These are phyloP conservation scores for Alternaria triticina DNA, from an alignment of 2,329 filamentous ascomycete genomes.

Conservation along the genomic window DNA sequence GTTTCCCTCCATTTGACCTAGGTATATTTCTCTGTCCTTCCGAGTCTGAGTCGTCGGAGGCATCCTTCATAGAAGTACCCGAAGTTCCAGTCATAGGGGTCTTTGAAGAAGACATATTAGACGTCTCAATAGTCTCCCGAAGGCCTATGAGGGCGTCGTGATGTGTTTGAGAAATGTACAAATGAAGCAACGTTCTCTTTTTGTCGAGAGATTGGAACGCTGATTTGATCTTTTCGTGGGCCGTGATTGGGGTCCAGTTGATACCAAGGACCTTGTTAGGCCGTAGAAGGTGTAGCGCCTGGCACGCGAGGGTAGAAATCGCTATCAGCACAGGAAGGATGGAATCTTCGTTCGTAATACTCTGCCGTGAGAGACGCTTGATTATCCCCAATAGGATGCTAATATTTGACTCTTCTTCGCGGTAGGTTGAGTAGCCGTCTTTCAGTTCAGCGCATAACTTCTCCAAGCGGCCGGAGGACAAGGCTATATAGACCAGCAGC, in stretches of 20 bases:
- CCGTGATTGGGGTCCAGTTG: not conserved
- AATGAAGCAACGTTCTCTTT: not conserved
- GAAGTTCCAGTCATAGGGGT: not conserved
- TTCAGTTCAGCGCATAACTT: not conserved
- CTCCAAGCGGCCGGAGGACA: not conserved
- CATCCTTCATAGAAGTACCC: not conserved
- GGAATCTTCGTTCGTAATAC: not conserved
- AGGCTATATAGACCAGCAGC: slow-evolving; percentile 1
- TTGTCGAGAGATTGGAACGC: not conserved
- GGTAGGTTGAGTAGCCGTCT: not conserved
- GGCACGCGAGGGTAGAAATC: not conserved
- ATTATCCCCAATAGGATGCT: not conserved
- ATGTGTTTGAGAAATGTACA: not conserved
- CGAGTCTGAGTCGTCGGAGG: not conserved
- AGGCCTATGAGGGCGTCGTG: not conserved
- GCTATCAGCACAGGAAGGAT: slow-evolving; percentile 1
- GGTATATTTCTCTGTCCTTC: too few species aligned
- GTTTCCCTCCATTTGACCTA: too few species aligned
- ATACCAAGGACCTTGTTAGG: not conserved
- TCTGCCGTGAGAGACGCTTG: not conserved
- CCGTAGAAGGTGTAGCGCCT: not conserved
- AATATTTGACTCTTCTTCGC: not conserved
- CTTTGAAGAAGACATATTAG: not conserved
- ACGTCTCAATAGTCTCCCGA: not conserved
- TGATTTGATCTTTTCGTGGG: not conserved